Percentiles rank a stretch among this genome's conserved stretches.
Conservation (phyloP, 345 rosid genomes). For the Hypericum perforatum region DNA sequence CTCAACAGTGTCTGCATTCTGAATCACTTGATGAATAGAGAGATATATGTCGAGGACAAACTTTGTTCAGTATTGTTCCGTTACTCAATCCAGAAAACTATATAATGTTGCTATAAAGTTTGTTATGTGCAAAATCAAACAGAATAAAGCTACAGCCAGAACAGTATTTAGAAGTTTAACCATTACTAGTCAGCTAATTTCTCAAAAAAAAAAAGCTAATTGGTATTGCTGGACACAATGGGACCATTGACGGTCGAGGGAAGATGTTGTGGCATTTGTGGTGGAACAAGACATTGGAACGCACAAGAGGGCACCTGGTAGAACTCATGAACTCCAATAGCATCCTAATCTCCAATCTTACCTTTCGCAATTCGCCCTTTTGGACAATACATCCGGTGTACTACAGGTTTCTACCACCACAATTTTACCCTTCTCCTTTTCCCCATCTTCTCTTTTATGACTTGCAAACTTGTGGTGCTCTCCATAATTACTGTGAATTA, state of each 20-base stretch:
- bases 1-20: too few relatives aligned
- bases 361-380: constrained; percentile 79
- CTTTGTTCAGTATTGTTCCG: too few relatives aligned
- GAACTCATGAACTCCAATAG: constrained; percentile 73
- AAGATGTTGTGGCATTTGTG: constrained; percentile 98
- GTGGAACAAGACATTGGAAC: constrained; percentile 88
- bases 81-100: too few relatives aligned
- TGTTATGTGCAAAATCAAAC: too few relatives aligned
- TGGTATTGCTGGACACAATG: constrained; percentile 59
- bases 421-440: background rate
- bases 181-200: too few relatives aligned
- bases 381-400: constrained; percentile 97
- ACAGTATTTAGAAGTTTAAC: too few relatives aligned
- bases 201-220: background rate
- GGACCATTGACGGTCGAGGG: constrained; percentile 94
- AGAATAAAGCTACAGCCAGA: background rate
- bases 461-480: too few relatives aligned
- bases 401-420: constrained; percentile 48
- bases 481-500: constrained; percentile 1
- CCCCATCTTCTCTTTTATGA: background rate
- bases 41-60: too few relatives aligned
- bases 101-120: too few relatives aligned
- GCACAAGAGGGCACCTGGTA: constrained; percentile 90
- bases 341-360: constrained; percentile 76
- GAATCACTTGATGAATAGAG: too few relatives aligned